Percentiles rank a stretch among this genome's conserved stretches.
These are phyloP conservation scores for Castanea crenata DNA, from an alignment of 306 rosid species.

Conservation along the genomic window DNA sequence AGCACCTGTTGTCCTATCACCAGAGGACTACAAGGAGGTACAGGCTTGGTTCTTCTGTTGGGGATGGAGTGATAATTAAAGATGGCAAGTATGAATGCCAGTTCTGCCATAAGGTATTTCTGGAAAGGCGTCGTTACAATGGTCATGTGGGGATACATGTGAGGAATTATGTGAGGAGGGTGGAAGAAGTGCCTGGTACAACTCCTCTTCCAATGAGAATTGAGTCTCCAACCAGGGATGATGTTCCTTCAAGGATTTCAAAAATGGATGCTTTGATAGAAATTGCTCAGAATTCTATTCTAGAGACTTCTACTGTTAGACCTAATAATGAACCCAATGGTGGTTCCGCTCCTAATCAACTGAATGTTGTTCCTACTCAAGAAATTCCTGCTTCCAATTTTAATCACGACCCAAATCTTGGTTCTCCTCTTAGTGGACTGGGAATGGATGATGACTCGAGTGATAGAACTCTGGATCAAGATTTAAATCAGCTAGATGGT, in stretches of 20 bases:
- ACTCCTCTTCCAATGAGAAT: conserved; percentile 24
- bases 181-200: conserved; percentile 55
- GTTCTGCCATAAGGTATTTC: conserved; percentile 84
- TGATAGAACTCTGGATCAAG: conserved; percentile 20
- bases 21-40: conserved; percentile 82
- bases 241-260: conserved; percentile 53
- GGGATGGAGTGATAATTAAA: conserved; percentile 86
- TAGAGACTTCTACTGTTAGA: conserved; percentile 50
- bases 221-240: conserved; percentile 52
- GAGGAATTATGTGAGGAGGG: conserved; percentile 71
- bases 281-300: conserved; percentile 83
- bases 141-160: conserved; percentile 94
- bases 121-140: conserved; percentile 83
- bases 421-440: conserved; percentile 31
- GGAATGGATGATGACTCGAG: conserved; percentile 42
- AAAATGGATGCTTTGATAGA: conserved; percentile 89
- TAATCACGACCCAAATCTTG: conserved; percentile 30
- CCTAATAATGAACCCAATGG: conserved; percentile 26
- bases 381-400: conserved; percentile 29
- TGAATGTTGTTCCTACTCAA: conserved; percentile 18
- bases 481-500: conserved; percentile 39
- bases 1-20: conserved; percentile 72
- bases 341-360: conserved; percentile 17
- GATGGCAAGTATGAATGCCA: conserved; percentile 94
- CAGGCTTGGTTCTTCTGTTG: conserved; percentile 86